phyloP scores from a whole-genome alignment of 345 rosid genomes.

The Fremontodendron californicum region DNA sequence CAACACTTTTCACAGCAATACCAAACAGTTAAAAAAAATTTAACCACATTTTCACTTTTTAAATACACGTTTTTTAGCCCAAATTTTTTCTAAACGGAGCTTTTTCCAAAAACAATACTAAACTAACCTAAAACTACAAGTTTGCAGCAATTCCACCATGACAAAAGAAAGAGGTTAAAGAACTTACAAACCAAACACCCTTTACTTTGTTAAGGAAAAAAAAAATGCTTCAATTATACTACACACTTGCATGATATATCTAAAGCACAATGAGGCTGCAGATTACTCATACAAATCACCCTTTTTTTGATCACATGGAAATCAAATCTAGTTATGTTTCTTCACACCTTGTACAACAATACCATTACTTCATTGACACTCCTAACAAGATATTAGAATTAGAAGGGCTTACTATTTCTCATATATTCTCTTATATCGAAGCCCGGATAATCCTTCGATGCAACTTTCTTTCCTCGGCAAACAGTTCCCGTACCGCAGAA shows the following conservation, averaged over 20 bases:
- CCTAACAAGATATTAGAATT: slow-evolving; percentile 1
- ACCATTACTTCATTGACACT: slow-evolving; percentile 1
- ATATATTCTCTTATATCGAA: neutral
- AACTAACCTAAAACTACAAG: no score
- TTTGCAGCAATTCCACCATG: neutral
- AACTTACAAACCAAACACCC: neutral
- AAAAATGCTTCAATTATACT: slow-evolving; percentile 1
- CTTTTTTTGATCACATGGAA: neutral
- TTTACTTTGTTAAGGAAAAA: neutral
- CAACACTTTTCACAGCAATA: no score
- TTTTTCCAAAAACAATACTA: no score
- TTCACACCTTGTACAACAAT: slow-evolving; percentile 8
- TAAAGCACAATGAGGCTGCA: neutral
- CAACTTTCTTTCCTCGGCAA: neutral
- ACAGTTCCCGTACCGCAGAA: neutral
- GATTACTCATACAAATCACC: neutral
- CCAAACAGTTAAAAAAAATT: no score
- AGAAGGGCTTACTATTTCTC: neutral
- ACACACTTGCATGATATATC: neutral
- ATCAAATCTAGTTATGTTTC: neutral
- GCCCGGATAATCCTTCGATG: neutral
- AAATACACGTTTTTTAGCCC: no score
- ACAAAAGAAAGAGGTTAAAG: neutral
- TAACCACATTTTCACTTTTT: no score
- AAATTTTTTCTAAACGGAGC: no score